A percentile compares a stretch with the other conserved stretches of the same genome.
Conservation (phyloP, 2,329 filamentous ascomycete species). For the Canariomyces notabilis region DNA sequence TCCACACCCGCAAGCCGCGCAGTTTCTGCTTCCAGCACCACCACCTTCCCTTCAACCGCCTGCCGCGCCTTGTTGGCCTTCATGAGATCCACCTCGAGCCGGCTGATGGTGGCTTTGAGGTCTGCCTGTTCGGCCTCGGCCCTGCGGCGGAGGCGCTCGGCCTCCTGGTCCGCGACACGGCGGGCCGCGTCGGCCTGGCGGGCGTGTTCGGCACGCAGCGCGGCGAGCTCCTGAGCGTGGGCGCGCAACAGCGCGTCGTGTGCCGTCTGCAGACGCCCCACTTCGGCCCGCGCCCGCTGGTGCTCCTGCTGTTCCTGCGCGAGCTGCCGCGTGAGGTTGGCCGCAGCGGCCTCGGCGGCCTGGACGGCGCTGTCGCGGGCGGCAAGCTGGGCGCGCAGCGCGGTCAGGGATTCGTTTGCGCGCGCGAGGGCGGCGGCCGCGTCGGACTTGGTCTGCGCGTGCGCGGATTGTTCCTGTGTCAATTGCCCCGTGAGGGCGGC, state of each 20-base stretch:
- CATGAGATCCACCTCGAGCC: conserved; percentile 57
- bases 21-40: conserved; percentile 31
- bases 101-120: conserved; percentile 54
- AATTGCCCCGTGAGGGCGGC: conserved; percentile 49
- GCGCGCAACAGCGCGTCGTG: conserved; percentile 67
- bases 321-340: conserved; percentile 26
- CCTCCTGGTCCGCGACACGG: conserved; percentile 45
- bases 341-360: conserved; percentile 8
- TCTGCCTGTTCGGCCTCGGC: conserved; percentile 60
- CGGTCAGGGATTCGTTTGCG: conserved; percentile 30
- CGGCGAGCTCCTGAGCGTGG: conserved; percentile 56
- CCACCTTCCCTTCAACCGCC: conserved; percentile 16
- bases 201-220: conserved; percentile 37
- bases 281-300: conserved; percentile 60
- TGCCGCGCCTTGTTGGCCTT: conserved; percentile 58
- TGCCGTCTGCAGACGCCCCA: conserved; percentile 53
- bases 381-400: conserved; percentile 27
- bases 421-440: conserved; percentile 46
- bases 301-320: conserved; percentile 51
- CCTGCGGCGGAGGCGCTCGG: conserved; percentile 43
- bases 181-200: conserved; percentile 44
- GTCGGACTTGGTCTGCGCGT: conserved; percentile 60
- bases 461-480: conserved; percentile 69
- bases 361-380: conserved; percentile 29
- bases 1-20: conserved; percentile 39